A percentile compares a stretch with the other conserved stretches of the same genome.
These are phyloP conservation scores for Phytopythium oedochilum DNA, from an alignment of 352 stramenopile genomes.

Conservation along the genomic window DNA sequence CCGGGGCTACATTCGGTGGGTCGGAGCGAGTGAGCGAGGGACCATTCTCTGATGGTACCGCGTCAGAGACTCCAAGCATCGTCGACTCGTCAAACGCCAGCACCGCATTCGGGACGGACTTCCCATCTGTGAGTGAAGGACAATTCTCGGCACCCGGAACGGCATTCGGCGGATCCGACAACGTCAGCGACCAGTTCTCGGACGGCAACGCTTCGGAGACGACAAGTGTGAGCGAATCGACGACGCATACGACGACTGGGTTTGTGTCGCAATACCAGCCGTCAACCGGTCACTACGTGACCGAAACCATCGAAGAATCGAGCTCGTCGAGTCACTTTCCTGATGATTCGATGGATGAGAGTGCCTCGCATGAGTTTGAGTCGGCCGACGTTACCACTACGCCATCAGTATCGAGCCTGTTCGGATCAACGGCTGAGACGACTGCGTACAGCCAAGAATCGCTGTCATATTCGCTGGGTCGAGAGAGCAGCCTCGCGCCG, in stretches of 20 bases:
- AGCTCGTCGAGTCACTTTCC: conserved; percentile 1
- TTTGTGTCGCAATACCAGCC: conserved; percentile 30
- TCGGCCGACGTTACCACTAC: not conserved
- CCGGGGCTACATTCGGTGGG: conserved; percentile 71
- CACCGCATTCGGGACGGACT: conserved; percentile 73
- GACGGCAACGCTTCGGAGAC: conserved; percentile 56
- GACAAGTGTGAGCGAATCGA: conserved; percentile 44
- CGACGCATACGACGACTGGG: conserved; percentile 26
- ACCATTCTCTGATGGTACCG: conserved; percentile 57
- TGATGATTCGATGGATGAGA: conserved; percentile 1
- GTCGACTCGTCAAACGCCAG: conserved; percentile 71
- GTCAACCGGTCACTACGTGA: conserved; percentile 32
- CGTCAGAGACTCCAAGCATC: conserved; percentile 68
- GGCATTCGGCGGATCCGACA: conserved; percentile 53
- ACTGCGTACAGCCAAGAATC: not conserved
- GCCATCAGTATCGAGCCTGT: not conserved
- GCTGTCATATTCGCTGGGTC: not conserved
- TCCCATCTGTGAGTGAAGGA: conserved; percentile 67
- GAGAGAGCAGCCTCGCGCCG: not conserved
- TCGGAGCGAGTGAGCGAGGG: conserved; percentile 66
- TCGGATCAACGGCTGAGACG: not conserved
- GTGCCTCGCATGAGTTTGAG: not conserved
- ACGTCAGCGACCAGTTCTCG: conserved; percentile 55
- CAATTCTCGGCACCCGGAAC: conserved; percentile 60
- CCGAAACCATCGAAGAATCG: conserved; percentile 12